Conservation (phyloP, 1,284 basidiomycete species). For the Fomitiporia mediterranea region DNA sequence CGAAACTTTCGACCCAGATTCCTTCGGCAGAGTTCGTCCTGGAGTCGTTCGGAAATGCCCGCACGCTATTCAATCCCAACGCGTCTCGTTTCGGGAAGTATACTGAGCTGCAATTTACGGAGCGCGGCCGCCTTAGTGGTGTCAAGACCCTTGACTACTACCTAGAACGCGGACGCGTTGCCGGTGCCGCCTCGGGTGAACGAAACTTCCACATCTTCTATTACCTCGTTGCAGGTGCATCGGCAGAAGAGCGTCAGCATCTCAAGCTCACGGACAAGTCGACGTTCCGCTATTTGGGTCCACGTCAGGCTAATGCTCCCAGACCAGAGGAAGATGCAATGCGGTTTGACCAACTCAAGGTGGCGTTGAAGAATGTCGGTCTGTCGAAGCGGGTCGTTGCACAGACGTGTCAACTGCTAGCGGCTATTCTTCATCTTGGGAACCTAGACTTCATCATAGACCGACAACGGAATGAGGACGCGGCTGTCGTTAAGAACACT, state of each 20-base stretch:
- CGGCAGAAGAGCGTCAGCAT: conserved; percentile 82
- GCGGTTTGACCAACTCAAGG: conserved; percentile 88
- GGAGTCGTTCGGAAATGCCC: conserved; percentile 88
- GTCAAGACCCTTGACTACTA: conserved; percentile 97
- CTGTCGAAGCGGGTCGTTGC: conserved; percentile 91
- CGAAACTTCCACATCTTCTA: conserved; percentile 98
- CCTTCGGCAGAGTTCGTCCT: conserved; percentile 94
- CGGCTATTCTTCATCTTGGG: conserved; percentile 93
- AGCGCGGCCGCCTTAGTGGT: conserved; percentile 84
- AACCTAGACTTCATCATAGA: conserved; percentile 94
- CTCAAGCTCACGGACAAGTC: conserved; percentile 78
- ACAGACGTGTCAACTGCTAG: conserved; percentile 90
- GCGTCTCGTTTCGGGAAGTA: conserved; percentile 92
- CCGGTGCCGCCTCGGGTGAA: conserved; percentile 78
- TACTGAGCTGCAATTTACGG: conserved; percentile 90
- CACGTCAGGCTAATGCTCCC: conserved; percentile 43
- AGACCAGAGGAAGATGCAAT: conserved; percentile 69
- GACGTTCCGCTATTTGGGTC: conserved; percentile 81
- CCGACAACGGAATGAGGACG: conserved; percentile 77
- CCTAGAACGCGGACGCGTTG: conserved; percentile 84
- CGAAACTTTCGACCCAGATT: conserved; percentile 80
- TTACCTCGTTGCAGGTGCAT: conserved; percentile 88
- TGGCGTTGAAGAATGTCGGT: conserved; percentile 89
- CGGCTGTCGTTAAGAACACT: conserved; percentile 79
- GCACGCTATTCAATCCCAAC: conserved; percentile 87